Conservation (phyloP, 331 rosid species). For the Acacia pycnantha region DNA sequence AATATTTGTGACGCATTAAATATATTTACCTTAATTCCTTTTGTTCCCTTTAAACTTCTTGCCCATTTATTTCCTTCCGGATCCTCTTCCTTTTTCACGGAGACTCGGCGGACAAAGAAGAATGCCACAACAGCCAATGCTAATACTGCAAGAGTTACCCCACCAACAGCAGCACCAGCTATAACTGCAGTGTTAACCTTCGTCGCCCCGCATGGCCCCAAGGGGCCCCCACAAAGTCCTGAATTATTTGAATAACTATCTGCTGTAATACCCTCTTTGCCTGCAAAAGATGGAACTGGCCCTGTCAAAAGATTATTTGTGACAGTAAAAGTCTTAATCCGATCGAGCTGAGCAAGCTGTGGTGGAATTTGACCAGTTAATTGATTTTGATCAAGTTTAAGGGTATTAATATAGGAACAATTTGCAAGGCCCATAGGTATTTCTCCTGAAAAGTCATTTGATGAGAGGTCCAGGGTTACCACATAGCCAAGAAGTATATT, state of each 20-base stretch:
- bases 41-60: constrained; percentile 71
- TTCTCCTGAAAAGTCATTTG: constrained; percentile 67
- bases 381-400: constrained; percentile 73
- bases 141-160: constrained; percentile 61
- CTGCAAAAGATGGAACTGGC: constrained; percentile 40
- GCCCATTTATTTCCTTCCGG: constrained; percentile 99
- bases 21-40: constrained; percentile 71
- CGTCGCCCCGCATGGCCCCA: constrained; percentile 30
- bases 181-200: constrained; percentile 63
- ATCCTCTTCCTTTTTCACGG: constrained; percentile 72
- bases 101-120: constrained; percentile 63
- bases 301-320: constrained; percentile 68
- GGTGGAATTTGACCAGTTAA: constrained; percentile 68
- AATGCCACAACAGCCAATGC: constrained; percentile 46
- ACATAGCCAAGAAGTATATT: background rate
- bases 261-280: background rate
- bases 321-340: constrained; percentile 59
- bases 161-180: constrained; percentile 79
- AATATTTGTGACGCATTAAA: constrained; percentile 4
- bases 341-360: constrained; percentile 36
- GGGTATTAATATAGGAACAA: constrained; percentile 56
- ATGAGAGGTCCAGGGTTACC: constrained; percentile 66
- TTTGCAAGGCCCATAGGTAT: constrained; percentile 54
- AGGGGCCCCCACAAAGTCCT: constrained; percentile 57
- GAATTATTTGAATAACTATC: constrained; percentile 57